Evolutionary conservation across 2,329 filamentous ascomycete species (phyloP), one percentile per base, ranked within the genome.

Genomic region (Diaporthe helianthi): DNA sequence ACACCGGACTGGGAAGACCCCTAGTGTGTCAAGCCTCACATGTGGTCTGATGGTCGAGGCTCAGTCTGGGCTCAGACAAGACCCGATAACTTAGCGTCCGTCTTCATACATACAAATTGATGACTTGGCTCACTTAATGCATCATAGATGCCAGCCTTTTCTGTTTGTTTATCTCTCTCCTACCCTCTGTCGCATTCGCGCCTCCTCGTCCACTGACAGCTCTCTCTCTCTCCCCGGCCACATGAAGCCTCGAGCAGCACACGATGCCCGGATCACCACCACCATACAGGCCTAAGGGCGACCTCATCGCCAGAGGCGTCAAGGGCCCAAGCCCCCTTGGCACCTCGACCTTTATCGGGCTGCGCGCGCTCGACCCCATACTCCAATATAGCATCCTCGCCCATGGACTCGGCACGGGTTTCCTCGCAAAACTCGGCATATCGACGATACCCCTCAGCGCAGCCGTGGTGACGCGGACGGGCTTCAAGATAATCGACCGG

Each of bases 401-500:
- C 67, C 63, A 72, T 65, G 71, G 76, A 83, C 72, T 78, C 82
- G 69, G 86, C 72, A 76, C 80, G 22, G 76, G 83, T 31, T 75
- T 87, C 49, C 81, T 89, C 71, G 75, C 82, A 65, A 76, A 75
- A 4, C 73, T 87, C 10, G 84, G 85, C 60, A 73, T 86, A 49
- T 75, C 76, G 13, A 77, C 80, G 9, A 76, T 86, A 29, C 73
- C 79, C n/a, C 79, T 83, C 19, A 76, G 80, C 19, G 76, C 80
- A 9, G 72, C 80, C n/a, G 73, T 79, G 53, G 81, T 80, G 4
- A 78, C 79, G 5, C 55, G 47, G 33, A 72, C 71, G n/a, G 68
- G 72, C 31, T 55, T 68, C 55, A 52, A 69, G n/a, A 63, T 67
- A 65, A 58, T 64, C 52, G 69, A 69, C 72, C 73, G 74, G 33